Evolutionary conservation across 371 early-diverging fungal species (phyloP).

Genomic region (Saksenaea oblongispora): DNA sequence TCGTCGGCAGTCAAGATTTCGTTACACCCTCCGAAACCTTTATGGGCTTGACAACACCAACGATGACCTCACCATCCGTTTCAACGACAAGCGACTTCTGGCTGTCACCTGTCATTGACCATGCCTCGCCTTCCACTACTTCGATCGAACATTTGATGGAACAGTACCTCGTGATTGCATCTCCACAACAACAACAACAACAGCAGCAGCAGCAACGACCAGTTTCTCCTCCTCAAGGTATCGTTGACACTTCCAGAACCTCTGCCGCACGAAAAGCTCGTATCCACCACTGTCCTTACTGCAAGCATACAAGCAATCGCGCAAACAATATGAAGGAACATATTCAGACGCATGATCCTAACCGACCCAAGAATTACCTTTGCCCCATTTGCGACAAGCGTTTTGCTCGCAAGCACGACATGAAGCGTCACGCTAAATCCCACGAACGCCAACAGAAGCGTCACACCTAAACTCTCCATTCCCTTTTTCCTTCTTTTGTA

Average conservation of each 20-base stretch:
- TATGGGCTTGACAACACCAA: neutral
- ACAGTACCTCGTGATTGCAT: constrained; percentile 23
- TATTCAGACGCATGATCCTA: constrained; percentile 29
- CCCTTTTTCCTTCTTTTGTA: constrained; percentile 2
- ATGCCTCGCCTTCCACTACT: neutral
- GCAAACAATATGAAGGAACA: constrained; percentile 38
- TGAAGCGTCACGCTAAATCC: constrained; percentile 54
- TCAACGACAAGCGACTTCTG: constrained; percentile 2
- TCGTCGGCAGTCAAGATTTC: constrained; percentile 2
- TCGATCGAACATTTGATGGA: constrained; percentile 6
- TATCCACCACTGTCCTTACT: constrained; percentile 24
- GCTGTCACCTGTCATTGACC: neutral
- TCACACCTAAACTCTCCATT: neutral
- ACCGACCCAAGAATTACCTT: constrained; percentile 28
- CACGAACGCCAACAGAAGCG: constrained; percentile 13
- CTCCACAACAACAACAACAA: constrained; percentile 31
- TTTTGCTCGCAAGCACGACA: constrained; percentile 67
- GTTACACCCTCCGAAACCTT: constrained; percentile 1
- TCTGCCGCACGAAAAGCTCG: neutral
- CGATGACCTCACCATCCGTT: neutral
- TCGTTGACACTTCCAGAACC: constrained; percentile 20
- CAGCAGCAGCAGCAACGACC: constrained; percentile 1
- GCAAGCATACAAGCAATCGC: constrained; percentile 26
- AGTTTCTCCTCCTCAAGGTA: constrained; percentile 1
- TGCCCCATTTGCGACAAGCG: constrained; percentile 48